Base-by-base conservation (phyloP, 1,139 yeast genomes). In the Sugiyamaella castrensis region DNA sequence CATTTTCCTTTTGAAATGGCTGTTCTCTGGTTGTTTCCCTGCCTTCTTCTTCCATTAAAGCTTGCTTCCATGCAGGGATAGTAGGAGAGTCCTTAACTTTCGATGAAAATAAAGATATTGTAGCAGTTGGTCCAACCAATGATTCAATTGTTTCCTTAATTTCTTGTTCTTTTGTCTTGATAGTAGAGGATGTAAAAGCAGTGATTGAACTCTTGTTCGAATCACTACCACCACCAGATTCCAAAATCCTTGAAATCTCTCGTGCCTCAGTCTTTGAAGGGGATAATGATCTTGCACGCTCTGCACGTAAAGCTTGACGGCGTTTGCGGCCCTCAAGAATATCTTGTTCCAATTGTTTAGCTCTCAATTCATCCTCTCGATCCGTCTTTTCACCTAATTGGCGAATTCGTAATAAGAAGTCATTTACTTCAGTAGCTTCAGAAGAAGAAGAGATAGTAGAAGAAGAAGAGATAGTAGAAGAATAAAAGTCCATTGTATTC, bases 331-430 rank as follows among this genome's bases (percentile, higher is more conserved):
- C 68, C 42, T 64, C 69, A 36, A 57, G 52, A 35, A 68, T 63
- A 45, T 66, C 70, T 30, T 59, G 59, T 48, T 68, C 71, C 45
- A 69, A 58, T 44, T 66, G 61, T 42, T 60, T 59, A 9, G 69
- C 65, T 12, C 72, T 60, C 12, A 56, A 58, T 36, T 64, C 70
- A 53, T 70, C 72, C 46, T 69, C 72, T 8, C 68, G 64, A 35
- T 62, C 63, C 9, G 65, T 60, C 41, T 67, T 62, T 48, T 66
- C 69, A 26, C 66, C 70, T 30, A 67, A 57, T 52, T 68, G 69
- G 28, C 66, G 61, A 33, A 69, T 62, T 32, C 68, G 63, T 28
- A 61, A 53, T 46, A 69, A 58, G 50, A 68, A 69, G 44, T 66
- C 72, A 42, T 57, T 59, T 29, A 68, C 71, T 38, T 68, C 71